phyloP scores from a whole-genome alignment of 2,329 filamentous ascomycete species.

The Clathrospora elynae region DNA sequence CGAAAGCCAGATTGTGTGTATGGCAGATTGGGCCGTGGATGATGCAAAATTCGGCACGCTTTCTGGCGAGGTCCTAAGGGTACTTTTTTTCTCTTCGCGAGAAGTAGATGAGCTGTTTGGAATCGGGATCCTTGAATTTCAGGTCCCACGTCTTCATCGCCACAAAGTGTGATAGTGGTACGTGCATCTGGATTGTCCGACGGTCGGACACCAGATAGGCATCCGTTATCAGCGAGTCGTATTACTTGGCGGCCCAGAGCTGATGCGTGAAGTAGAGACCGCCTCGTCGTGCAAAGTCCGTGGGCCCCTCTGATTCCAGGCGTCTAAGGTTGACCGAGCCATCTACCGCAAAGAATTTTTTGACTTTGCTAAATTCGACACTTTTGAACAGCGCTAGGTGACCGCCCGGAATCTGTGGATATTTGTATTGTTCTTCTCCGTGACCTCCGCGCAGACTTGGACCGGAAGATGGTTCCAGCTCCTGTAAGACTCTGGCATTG shows the following conservation, averaged over 20 bases:
- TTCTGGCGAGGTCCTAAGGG: neutral
- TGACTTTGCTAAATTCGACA: neutral
- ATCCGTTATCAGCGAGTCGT: neutral
- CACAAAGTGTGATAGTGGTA: neutral
- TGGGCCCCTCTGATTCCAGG: neutral
- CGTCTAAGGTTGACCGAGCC: neutral
- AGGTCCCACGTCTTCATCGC: slow-evolving; percentile 3
- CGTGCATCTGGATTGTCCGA: slow-evolving; percentile 1
- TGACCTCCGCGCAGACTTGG: neutral
- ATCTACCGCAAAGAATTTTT: neutral
- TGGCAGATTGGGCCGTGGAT: slow-evolving; percentile 1
- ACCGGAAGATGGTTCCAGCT: neutral
- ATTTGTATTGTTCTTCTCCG: neutral
- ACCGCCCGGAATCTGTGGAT: neutral
- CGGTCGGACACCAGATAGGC: neutral
- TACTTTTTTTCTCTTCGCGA: neutral
- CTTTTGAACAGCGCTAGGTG: slow-evolving; percentile 1
- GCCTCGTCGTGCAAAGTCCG: neutral
- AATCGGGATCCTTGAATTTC: neutral
- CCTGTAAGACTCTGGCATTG: neutral
- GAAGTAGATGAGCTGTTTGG: neutral
- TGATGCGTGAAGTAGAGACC: slow-evolving; percentile 7
- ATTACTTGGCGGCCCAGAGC: neutral
- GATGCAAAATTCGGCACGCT: neutral
- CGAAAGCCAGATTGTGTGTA: neutral